Percentiles rank a stretch among this genome's conserved stretches.
These are phyloP conservation scores for Dissoconium aciculare DNA, from an alignment of 2,329 filamentous ascomycete species.

Conservation along the genomic window DNA sequence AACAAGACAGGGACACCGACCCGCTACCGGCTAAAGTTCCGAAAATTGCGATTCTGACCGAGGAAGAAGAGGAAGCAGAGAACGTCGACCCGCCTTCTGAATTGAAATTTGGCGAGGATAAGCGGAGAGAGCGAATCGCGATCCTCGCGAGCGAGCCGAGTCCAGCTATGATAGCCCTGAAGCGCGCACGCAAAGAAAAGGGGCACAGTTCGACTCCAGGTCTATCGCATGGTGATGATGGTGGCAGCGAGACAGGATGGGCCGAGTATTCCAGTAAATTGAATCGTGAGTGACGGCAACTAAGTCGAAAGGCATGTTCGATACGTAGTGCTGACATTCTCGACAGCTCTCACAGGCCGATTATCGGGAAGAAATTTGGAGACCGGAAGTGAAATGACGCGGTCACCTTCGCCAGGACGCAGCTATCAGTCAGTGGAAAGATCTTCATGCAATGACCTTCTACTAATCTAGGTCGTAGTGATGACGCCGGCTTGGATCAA, in stretches of 20 bases:
- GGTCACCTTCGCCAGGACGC: conserved; percentile 27
- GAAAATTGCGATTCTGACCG: conserved; percentile 46
- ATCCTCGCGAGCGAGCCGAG: conserved; percentile 64
- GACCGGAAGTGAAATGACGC: conserved; percentile 32
- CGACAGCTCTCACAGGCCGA: too few species aligned
- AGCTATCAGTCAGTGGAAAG: too few species aligned
- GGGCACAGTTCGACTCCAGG: conserved; percentile 21
- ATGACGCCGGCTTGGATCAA: conserved; percentile 21
- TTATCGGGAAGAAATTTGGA: conserved; percentile 6
- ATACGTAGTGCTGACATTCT: conserved; percentile 2
- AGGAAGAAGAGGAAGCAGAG: conserved; percentile 50
- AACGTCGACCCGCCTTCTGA: conserved; percentile 62
- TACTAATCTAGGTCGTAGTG: conserved; percentile 35
- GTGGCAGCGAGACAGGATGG: conserved; percentile 18
- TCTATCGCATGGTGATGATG: conserved; percentile 18
- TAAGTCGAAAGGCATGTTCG: too few species aligned
- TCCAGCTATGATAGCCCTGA: conserved; percentile 43
- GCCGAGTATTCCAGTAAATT: conserved; percentile 2
- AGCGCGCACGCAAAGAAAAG: conserved; percentile 34
- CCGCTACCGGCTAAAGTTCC: conserved; percentile 46
- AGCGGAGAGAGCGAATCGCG: conserved; percentile 55
- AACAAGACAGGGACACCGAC: conserved; percentile 24
- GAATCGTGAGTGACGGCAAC: too few species aligned
- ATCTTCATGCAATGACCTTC: conserved; percentile 20
- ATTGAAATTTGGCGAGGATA: conserved; percentile 53